Evolutionary conservation across 805 yeast species (phyloP).

Genomic region (Lachancea sp.): DNA sequence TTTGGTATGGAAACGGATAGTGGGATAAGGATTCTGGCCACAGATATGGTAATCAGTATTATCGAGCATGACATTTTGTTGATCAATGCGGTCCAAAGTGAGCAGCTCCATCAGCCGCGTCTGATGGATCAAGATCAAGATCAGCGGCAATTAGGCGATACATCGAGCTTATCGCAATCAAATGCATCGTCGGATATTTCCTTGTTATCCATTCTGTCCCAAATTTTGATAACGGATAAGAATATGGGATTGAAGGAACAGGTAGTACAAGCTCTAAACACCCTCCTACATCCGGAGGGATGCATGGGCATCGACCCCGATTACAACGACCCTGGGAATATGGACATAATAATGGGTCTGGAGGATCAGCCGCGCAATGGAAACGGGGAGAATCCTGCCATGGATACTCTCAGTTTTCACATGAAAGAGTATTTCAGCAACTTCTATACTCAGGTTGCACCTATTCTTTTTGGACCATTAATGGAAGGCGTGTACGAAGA

Average conservation of each 20-base stretch:
- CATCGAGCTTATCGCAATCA: not conserved
- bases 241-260: constrained; percentile 74
- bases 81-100: constrained; percentile 35
- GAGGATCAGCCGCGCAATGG: constrained; percentile 10
- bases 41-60: constrained; percentile 72
- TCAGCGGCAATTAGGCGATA: constrained; percentile 10
- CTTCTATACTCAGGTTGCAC: constrained; percentile 61
- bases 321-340: constrained; percentile 9
- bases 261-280: constrained; percentile 75
- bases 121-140: constrained; percentile 7
- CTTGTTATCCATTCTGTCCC: constrained; percentile 47
- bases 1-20: constrained; percentile 42
- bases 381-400: constrained; percentile 8
- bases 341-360: constrained; percentile 8
- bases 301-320: constrained; percentile 21
- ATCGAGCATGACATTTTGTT: constrained; percentile 77
- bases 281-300: constrained; percentile 55
- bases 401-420: constrained; percentile 15
- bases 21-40: constrained; percentile 56
- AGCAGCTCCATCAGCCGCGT: constrained; percentile 10
- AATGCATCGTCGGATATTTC: constrained; percentile 42
- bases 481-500: constrained; percentile 26
- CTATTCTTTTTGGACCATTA: constrained; percentile 45
- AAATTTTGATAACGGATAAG: constrained; percentile 54
- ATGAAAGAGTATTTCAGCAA: constrained; percentile 37